Conservation (phyloP, 805 yeast species). For the Candida boidinii region DNA sequence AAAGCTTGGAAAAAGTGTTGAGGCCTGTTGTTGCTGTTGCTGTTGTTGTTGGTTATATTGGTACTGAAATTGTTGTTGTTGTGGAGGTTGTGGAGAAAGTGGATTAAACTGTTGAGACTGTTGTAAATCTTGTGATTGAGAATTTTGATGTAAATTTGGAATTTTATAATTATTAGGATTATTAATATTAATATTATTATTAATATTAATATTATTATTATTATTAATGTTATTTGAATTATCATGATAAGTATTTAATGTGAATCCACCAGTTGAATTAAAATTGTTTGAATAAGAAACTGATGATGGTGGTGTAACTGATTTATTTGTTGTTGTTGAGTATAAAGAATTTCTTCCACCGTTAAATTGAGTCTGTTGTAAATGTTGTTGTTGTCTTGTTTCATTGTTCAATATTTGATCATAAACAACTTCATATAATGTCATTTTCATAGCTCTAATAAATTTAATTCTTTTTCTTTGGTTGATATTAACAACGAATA, state of each 20-base stretch:
- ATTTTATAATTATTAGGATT: background rate
- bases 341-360: background rate
- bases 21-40: slow-evolving; percentile 9
- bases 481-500: slow-evolving; percentile 11
- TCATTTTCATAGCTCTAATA: slow-evolving; percentile 6
- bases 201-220: background rate
- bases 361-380: background rate
- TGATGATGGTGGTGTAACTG: slow-evolving; percentile 8
- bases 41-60: slow-evolving; percentile 9
- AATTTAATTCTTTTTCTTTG: slow-evolving; percentile 9
- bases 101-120: no score
- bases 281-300: no score
- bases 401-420: slow-evolving; percentile 8
- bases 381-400: no score
- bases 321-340: slow-evolving; percentile 12
- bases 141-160: no score
- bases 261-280: background rate
- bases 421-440: slow-evolving; percentile 12
- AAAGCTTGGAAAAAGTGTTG: slow-evolving; percentile 8
- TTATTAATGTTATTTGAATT: background rate
- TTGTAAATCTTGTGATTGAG: no score
- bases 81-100: background rate
- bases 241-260: background rate
- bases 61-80: slow-evolving; percentile 5
- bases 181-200: background rate